Percentiles rank a stretch among this genome's conserved stretches.
Evolutionary conservation across 2,329 filamentous ascomycete genomes (phyloP).

Genomic region (Neophaeococcomyces mojaviensis): DNA sequence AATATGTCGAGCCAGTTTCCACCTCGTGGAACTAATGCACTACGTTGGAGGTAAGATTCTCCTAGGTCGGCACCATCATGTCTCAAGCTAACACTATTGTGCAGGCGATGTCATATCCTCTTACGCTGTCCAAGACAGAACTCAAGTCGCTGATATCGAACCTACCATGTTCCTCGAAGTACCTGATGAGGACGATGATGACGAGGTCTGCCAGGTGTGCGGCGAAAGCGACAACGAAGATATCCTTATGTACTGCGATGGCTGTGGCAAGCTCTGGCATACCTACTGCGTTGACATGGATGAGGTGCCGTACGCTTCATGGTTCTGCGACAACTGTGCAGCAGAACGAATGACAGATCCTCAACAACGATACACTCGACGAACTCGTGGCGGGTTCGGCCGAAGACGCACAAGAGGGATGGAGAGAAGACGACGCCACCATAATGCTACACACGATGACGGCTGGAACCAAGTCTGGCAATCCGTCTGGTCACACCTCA

Average conservation of each 20-base stretch:
- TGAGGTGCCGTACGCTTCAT: conserved; percentile 65
- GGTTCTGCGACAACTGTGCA: conserved; percentile 84
- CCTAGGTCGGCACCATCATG: not conserved
- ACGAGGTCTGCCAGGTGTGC: conserved; percentile 76
- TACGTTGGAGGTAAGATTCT: conserved; percentile 64
- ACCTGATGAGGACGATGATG: conserved; percentile 62
- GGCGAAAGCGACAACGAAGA: conserved; percentile 73
- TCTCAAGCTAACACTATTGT: conserved; percentile 8
- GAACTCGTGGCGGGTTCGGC: conserved; percentile 37
- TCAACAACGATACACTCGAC: conserved; percentile 27
- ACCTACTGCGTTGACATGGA: conserved; percentile 84
- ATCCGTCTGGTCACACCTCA: conserved; percentile 71
- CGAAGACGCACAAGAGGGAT: conserved; percentile 42
- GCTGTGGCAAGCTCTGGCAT: conserved; percentile 83
- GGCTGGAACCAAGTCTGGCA: conserved; percentile 79
- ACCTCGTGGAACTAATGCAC: conserved; percentile 77
- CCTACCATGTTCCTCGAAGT: conserved; percentile 62
- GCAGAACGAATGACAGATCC: conserved; percentile 37
- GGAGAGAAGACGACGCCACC: conserved; percentile 34
- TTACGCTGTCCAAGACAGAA: conserved; percentile 46
- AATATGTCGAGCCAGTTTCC: conserved; percentile 88
- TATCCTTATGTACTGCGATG: conserved; percentile 79
- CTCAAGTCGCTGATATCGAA: conserved; percentile 81
- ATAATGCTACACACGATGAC: conserved; percentile 40
- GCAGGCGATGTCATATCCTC: conserved; percentile 50